A percentile compares a stretch with the other conserved stretches of the same genome.
Evolutionary conservation across 345 rosid species (phyloP).

Genomic region (Heritiera fomes): DNA sequence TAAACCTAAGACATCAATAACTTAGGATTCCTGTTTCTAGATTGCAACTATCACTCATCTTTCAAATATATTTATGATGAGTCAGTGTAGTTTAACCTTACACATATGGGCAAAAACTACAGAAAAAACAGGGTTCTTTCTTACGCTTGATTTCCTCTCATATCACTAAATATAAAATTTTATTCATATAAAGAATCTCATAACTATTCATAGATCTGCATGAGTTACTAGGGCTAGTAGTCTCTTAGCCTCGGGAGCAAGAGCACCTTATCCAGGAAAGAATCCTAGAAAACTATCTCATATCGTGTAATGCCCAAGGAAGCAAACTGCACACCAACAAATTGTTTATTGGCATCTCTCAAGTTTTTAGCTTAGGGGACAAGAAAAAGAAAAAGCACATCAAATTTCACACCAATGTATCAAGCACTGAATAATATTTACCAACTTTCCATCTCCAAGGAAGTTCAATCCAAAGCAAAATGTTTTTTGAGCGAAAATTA

Average conservation of each 20-base stretch:
- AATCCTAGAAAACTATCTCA: not conserved
- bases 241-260: not conserved
- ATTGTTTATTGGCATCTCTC: not conserved
- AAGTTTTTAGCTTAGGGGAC: not conserved
- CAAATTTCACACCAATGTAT: constrained; percentile 40
- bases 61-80: not conserved
- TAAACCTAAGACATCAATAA: not conserved
- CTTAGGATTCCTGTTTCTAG: not conserved
- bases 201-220: not conserved
- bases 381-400: not conserved
- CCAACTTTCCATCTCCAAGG: not conserved
- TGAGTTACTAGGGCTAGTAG: not conserved
- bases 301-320: not conserved
- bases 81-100: not conserved
- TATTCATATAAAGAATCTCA: not conserved
- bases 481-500: not conserved
- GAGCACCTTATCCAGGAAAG: not conserved
- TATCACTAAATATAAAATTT: not conserved
- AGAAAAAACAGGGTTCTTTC: not conserved
- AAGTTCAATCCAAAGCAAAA: not conserved
- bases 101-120: not conserved
- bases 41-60: not conserved
- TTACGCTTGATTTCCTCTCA: not conserved
- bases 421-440: not conserved
- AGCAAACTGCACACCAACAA: not conserved